Evolutionary conservation across 2,329 filamentous ascomycete genomes (phyloP), one percentile per base, ranked within the genome.

Genomic region (Pseudonectria foliicola): DNA sequence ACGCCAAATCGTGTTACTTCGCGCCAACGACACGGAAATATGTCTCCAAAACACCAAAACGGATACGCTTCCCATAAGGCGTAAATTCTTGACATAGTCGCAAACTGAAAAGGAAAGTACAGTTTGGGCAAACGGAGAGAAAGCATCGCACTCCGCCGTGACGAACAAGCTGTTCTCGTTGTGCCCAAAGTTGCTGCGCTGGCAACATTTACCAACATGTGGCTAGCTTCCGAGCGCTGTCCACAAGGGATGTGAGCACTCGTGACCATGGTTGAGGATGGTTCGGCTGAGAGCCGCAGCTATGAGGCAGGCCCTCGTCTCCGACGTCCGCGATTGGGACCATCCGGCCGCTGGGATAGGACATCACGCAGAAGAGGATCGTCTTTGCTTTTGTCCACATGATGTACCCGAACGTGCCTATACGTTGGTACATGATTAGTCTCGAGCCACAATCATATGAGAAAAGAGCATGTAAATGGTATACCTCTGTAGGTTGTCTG

Each of bases 401-500:
- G 92, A 57, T 96, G 90, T 27, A 92, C 87, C 35, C 87, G 78
- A 24, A 96, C 92, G 61, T 98, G 92, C 59, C 88, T 94, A 33
- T 37, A 5, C 29, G 37, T 31, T 31, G 16, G 13, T 3, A 10
- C 26, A 12, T 29, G 16, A 35, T 43, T 34, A 49, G 42, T 37
- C n/a, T 42, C 28, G 8, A n/a, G n/a, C n/a, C n/a, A n/a, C n/a
- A n/a, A n/a, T 33, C 18, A 25, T 25, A 24, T 26, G 13, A 14
- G 4, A 13, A n/a, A 18, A 27, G 13, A 11, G 28, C 33, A 57
- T 25, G 13, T 8, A 40, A 43, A 7, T 10, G 23, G 18, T 73
- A 46, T 70, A 93, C 86, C 90, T 80, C 67, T 95, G 90, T 37
- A 98, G 66, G 67, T 96, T 96, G 59, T 98, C 92, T 24, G 92